Conservation (phyloP, 2,329 filamentous ascomycete species). For the Scedosporium boydii region DNA sequence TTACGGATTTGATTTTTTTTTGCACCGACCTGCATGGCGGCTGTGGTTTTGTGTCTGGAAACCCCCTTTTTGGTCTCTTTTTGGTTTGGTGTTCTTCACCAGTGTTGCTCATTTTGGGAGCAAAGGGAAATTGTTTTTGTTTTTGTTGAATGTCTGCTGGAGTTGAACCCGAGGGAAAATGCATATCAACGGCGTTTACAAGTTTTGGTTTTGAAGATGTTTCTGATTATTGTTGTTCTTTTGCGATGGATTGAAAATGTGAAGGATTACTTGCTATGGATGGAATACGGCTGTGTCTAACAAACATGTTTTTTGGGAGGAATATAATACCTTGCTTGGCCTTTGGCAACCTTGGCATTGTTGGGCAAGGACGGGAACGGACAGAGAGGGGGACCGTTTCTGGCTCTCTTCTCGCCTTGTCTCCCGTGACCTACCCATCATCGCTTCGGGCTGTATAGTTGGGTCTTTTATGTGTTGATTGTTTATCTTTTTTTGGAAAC, state of each 20-base stretch:
- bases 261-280: neutral
- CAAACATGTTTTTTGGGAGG: neutral
- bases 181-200: neutral
- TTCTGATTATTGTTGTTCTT: neutral
- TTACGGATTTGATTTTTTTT: neutral
- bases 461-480: neutral
- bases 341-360: neutral
- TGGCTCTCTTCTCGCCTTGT: neutral
- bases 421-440: neutral
- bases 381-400: neutral
- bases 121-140: neutral
- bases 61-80: neutral
- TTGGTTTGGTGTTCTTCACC: neutral
- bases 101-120: neutral
- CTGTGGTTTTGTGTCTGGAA: slow-evolving; percentile 4
- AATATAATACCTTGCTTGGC: neutral
- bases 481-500: neutral
- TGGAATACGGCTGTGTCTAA: neutral
- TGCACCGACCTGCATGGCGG: slow-evolving; percentile 4
- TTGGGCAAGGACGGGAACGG: neutral
- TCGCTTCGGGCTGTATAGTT: neutral
- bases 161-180: neutral
- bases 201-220: neutral
- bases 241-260: neutral
- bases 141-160: neutral